Percentiles rank a stretch among this genome's conserved stretches.
Evolutionary conservation across 83 land plant species (phyloP).

Genomic region (Thuja plicata): DNA sequence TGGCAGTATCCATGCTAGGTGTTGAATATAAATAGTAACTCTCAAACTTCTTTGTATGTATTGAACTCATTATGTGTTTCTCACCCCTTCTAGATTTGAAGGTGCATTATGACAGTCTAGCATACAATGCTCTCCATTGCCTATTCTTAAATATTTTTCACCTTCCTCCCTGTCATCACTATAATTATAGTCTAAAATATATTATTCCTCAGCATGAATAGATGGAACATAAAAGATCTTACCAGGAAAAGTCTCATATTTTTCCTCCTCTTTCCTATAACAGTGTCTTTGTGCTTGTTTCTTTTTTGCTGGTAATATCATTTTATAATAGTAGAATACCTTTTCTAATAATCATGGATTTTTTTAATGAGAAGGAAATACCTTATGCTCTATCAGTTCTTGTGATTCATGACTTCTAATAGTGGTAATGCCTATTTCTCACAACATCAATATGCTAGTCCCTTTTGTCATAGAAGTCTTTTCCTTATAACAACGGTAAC

Average conservation of each 20-base stretch:
- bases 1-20: neutral
- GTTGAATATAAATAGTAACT: conserved; percentile 3
- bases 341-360: too few relatives aligned
- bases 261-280: neutral
- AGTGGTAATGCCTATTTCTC: too few relatives aligned
- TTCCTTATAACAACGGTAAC: too few relatives aligned
- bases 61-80: conserved; percentile 10
- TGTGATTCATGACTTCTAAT: too few relatives aligned
- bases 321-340: too few relatives aligned
- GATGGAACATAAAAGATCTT: neutral
- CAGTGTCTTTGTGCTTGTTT: neutral
- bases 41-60: conserved; percentile 10
- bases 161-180: neutral
- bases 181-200: neutral
- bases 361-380: too few relatives aligned
- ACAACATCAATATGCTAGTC: too few relatives aligned
- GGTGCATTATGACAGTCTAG: neutral
- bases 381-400: too few relatives aligned
- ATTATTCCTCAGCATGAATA: neutral
- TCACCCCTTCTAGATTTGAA: neutral
- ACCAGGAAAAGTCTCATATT: neutral
- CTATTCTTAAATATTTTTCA: neutral
- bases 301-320: too few relatives aligned
- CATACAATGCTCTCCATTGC: neutral
- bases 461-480: too few relatives aligned